These are phyloP conservation scores for Blastobotrys capitulatus DNA, from an alignment of 1,139 yeast genomes.

Conservation along the genomic window DNA sequence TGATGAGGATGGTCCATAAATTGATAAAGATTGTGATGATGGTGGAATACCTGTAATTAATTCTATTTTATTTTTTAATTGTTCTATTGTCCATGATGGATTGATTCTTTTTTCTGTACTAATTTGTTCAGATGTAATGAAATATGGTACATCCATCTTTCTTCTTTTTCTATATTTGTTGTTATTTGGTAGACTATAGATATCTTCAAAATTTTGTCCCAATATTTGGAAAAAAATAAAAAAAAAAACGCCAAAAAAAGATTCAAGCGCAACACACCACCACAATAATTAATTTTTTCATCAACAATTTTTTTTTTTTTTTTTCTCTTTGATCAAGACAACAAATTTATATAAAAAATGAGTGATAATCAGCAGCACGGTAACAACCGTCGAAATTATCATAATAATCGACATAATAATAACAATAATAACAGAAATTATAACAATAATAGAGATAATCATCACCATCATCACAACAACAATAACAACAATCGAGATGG, in stretches of 20 bases:
- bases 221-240: neutral
- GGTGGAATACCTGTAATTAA: slow-evolving; percentile 77
- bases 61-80: slow-evolving; percentile 57
- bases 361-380: neutral
- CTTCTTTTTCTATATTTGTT: no score
- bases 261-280: neutral
- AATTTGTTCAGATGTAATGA: slow-evolving; percentile 59
- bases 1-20: slow-evolving; percentile 36
- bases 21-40: slow-evolving; percentile 46
- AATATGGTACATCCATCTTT: slow-evolving; percentile 39
- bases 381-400: neutral
- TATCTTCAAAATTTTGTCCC: no score
- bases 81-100: slow-evolving; percentile 53
- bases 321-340: neutral
- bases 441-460: neutral
- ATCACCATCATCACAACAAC: neutral
- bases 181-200: no score
- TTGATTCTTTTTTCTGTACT: slow-evolving; percentile 68
- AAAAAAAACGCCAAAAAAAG: neutral
- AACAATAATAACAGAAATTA: neutral
- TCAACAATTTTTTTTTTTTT: neutral
- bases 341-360: neutral
- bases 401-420: neutral
- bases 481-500: slow-evolving; percentile 3
- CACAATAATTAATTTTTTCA: no score